Percentiles rank a stretch among this genome's conserved stretches.
These are phyloP conservation scores for Pythium apleroticum DNA, from an alignment of 352 stramenopile genomes.

Conservation along the genomic window DNA sequence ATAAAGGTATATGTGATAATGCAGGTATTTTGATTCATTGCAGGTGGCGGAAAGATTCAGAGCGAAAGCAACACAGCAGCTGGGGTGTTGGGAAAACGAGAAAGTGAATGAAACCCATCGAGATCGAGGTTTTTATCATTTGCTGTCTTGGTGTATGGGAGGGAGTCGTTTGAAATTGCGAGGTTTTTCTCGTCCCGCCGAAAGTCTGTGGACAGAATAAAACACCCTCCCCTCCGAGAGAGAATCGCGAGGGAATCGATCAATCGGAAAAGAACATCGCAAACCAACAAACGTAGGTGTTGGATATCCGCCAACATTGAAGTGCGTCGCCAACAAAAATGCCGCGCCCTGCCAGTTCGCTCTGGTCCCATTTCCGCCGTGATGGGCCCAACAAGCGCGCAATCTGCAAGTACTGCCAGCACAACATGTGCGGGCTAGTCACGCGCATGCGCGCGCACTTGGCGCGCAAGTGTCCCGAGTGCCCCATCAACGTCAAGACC, in stretches of 20 bases:
- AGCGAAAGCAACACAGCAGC: not conserved
- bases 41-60: not conserved
- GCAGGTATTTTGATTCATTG: constrained; percentile 1
- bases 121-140: constrained; percentile 1
- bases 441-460: constrained; percentile 67
- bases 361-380: constrained; percentile 68
- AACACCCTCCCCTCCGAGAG: constrained; percentile 16
- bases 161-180: not conserved
- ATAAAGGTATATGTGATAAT: no score
- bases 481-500: constrained; percentile 42
- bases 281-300: constrained; percentile 13
- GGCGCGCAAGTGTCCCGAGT: constrained; percentile 54
- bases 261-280: constrained; percentile 29
- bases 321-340: constrained; percentile 20
- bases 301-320: constrained; percentile 9
- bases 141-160: no score
- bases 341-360: constrained; percentile 48
- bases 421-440: constrained; percentile 74
- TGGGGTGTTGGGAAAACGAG: not conserved
- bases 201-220: constrained; percentile 17
- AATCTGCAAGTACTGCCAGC: constrained; percentile 74
- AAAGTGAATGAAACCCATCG: not conserved
- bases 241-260: not conserved
- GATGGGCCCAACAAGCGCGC: constrained; percentile 60
- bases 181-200: not conserved